Evolutionary conservation across 2,329 filamentous ascomycete species (phyloP).

Genomic region (Eutypella sp.): DNA sequence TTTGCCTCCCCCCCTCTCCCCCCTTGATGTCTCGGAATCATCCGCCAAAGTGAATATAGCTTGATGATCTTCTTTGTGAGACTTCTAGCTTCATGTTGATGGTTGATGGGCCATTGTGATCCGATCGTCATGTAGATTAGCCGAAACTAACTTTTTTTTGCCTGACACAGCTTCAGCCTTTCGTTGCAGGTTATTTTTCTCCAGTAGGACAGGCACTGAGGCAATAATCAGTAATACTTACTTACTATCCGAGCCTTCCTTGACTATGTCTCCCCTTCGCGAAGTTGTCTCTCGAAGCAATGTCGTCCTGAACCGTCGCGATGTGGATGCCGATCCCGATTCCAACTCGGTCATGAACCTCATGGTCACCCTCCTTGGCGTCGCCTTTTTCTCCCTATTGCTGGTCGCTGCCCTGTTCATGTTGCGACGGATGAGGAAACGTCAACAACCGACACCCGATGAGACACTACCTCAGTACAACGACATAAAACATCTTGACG

Average conservation of each 20-base stretch:
- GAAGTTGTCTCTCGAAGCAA: slow-evolving; percentile 34
- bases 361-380: slow-evolving; percentile 71
- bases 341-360: slow-evolving; percentile 66
- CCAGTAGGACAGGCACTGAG: slow-evolving; percentile 11
- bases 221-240: slow-evolving; percentile 9
- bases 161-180: slow-evolving; percentile 15
- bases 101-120: neutral
- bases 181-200: slow-evolving; percentile 14
- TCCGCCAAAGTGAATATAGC: neutral
- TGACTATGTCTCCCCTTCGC: slow-evolving; percentile 30
- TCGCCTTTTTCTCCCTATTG: slow-evolving; percentile 68
- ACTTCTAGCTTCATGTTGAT: no score
- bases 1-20: neutral
- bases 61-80: neutral
- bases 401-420: slow-evolving; percentile 65
- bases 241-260: no score
- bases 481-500: slow-evolving; percentile 47
- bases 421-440: slow-evolving; percentile 62
- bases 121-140: slow-evolving; percentile 2
- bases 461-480: slow-evolving; percentile 66
- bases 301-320: slow-evolving; percentile 44
- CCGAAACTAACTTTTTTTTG: slow-evolving; percentile 14
- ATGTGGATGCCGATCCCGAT: slow-evolving; percentile 28
- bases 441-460: slow-evolving; percentile 41
- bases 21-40: slow-evolving; percentile 12